Evolutionary conservation across 148 eudicot species (phyloP).

Genomic region (Rhododendron henanense): DNA sequence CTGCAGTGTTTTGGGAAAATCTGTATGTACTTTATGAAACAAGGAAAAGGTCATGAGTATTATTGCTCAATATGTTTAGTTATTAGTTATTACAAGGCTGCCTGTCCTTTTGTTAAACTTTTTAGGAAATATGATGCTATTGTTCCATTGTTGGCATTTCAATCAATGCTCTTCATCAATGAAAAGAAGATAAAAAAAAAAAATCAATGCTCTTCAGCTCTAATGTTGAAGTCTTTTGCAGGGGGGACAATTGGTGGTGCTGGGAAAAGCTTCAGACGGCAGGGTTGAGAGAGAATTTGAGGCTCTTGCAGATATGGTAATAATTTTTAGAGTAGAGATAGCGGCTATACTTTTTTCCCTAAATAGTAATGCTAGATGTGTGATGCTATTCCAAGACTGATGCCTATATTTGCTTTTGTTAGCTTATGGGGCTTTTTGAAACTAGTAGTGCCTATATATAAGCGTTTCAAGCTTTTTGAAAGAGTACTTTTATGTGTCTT

Average conservation of each 20-base stretch:
- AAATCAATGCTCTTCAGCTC: not conserved
- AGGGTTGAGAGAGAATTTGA: constrained; percentile 67
- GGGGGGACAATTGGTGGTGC: constrained; percentile 83
- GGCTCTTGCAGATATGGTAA: constrained; percentile 64
- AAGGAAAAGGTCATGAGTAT: not conserved
- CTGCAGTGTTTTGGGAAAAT: not conserved
- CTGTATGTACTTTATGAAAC: not conserved
- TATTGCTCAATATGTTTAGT: not conserved
- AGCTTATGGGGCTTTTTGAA: not conserved
- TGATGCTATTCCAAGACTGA: not conserved
- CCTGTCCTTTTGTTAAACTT: not conserved
- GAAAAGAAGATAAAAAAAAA: not conserved
- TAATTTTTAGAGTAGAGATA: not conserved
- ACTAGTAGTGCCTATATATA: not conserved
- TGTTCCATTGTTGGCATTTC: not conserved
- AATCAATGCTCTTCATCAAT: not conserved
- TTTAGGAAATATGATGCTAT: not conserved
- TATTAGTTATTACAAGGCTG: not conserved
- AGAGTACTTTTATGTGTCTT: not conserved
- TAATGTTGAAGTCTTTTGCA: constrained; percentile 15
- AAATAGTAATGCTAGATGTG: not conserved
- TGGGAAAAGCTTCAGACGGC: constrained; percentile 60
- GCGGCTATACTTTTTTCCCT: not conserved
- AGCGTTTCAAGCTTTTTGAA: not conserved
- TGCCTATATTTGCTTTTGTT: not conserved